Evolutionary conservation across 768 basidiomycete species (phyloP).

Genomic region (Psilocybe azurescens): DNA sequence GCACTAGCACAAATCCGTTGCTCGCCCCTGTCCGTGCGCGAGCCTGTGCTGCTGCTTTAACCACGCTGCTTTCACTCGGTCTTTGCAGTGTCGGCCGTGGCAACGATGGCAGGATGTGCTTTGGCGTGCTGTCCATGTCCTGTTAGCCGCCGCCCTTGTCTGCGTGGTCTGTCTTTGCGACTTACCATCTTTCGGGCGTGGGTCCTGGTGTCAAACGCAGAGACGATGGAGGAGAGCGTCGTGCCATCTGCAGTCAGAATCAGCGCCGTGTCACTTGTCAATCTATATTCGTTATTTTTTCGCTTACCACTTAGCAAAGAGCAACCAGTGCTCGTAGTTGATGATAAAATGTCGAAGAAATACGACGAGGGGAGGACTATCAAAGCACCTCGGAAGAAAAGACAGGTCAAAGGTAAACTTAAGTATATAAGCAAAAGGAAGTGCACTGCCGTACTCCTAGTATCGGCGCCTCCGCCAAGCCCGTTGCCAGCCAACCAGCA

Average conservation of each 20-base stretch:
- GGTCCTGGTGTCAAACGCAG: constrained; percentile 68
- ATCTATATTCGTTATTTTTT: background rate
- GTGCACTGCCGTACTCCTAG: background rate
- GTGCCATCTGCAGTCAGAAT: constrained; percentile 50
- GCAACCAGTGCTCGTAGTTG: constrained; percentile 24
- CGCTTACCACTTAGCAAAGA: constrained; percentile 15
- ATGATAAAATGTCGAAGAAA: constrained; percentile 8
- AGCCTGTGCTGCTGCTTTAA: constrained; percentile 7
- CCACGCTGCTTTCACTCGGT: constrained; percentile 25
- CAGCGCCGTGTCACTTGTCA: constrained; percentile 16
- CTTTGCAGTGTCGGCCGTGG: constrained; percentile 59
- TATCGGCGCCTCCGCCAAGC: constrained; percentile 13
- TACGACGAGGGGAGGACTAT: constrained; percentile 16
- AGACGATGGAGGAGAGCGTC: constrained; percentile 70
- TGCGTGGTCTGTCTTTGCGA: background rate
- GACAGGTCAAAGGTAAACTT: constrained; percentile 4
- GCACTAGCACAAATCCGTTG: constrained; percentile 7
- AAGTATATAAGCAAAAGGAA: constrained; percentile 8
- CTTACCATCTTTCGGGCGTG: constrained; percentile 58
- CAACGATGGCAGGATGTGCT: constrained; percentile 69
- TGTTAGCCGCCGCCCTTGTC: constrained; percentile 16
- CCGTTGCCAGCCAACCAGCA: constrained; percentile 18
- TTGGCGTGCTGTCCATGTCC: constrained; percentile 46
- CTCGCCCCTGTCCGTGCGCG: constrained; percentile 23
- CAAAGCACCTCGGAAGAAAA: constrained; percentile 20